Evolutionary conservation across 768 basidiomycete genomes (phyloP).

Genomic region (Boletus tomentosulus): DNA sequence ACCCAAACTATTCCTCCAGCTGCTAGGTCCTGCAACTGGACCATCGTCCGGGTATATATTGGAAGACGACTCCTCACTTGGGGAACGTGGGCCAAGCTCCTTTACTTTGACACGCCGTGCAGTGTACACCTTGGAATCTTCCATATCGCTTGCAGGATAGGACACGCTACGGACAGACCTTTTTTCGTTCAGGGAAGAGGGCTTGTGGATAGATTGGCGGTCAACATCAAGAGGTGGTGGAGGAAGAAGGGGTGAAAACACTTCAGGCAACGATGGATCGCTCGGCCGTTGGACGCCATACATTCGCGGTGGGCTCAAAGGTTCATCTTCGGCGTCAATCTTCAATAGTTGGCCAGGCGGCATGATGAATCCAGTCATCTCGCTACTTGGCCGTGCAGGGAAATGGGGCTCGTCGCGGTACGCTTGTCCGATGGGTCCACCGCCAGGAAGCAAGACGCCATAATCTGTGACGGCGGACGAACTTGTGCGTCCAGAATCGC

Average conservation of each 20-base stretch:
- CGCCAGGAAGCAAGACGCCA: conserved; percentile 29
- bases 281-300: conserved; percentile 21
- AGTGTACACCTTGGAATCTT: conserved; percentile 32
- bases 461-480: conserved; percentile 39
- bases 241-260: conserved; percentile 35
- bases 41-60: conserved; percentile 11
- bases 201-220: conserved; percentile 21
- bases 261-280: conserved; percentile 24
- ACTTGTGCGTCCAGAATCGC: conserved; percentile 36
- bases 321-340: conserved; percentile 33
- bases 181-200: conserved; percentile 29
- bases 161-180: conserved; percentile 31
- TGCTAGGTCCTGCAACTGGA: conserved; percentile 26
- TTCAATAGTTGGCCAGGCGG: conserved; percentile 34
- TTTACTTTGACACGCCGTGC: conserved; percentile 39
- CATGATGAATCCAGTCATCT: conserved; percentile 33
- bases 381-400: conserved; percentile 29
- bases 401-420: conserved; percentile 23
- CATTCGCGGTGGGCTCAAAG: conserved; percentile 25
- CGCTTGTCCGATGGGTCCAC: conserved; percentile 32
- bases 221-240: conserved; percentile 37
- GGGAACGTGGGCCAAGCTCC: conserved; percentile 27
- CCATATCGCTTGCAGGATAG: conserved; percentile 31
- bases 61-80: conserved; percentile 17
- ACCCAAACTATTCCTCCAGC: conserved; percentile 39